These are phyloP conservation scores for Hericium alpestre DNA, from an alignment of 768 basidiomycete species.

Conservation along the genomic window DNA sequence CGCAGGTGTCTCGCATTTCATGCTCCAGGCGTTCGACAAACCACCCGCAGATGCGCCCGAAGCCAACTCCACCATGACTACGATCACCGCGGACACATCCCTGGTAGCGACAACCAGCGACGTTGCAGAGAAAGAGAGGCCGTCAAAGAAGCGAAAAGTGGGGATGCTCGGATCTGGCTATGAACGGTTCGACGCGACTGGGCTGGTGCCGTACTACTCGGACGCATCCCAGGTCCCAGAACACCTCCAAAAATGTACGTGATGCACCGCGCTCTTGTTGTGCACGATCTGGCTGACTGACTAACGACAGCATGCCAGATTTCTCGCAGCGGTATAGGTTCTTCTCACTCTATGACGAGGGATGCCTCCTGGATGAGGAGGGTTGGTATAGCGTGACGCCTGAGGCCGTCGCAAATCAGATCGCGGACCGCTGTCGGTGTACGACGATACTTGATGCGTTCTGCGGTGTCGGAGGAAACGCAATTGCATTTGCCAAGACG, in stretches of 20 bases:
- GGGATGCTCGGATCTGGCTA: conserved; percentile 6
- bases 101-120: too few relatives aligned
- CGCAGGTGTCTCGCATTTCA: too few relatives aligned
- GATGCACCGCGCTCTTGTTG: neutral
- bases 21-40: too few relatives aligned
- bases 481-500: conserved; percentile 93
- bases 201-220: conserved; percentile 64
- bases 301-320: conserved; percentile 37
- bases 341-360: conserved; percentile 70
- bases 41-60: too few relatives aligned
- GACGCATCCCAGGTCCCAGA: conserved; percentile 59
- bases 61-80: too few relatives aligned
- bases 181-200: conserved; percentile 43
- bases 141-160: neutral
- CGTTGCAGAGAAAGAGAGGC: too few relatives aligned
- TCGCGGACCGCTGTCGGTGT: conserved; percentile 85
- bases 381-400: conserved; percentile 99
- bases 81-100: too few relatives aligned
- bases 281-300: neutral
- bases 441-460: conserved; percentile 86
- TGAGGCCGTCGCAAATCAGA: conserved; percentile 83
- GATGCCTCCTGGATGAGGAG: conserved; percentile 84
- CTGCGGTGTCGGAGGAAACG: conserved; percentile 95
- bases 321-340: conserved; percentile 75
- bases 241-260: conserved; percentile 76